Evolutionary conservation across 2,329 filamentous ascomycete genomes (phyloP).

Genomic region (Hypoxylon sp.): DNA sequence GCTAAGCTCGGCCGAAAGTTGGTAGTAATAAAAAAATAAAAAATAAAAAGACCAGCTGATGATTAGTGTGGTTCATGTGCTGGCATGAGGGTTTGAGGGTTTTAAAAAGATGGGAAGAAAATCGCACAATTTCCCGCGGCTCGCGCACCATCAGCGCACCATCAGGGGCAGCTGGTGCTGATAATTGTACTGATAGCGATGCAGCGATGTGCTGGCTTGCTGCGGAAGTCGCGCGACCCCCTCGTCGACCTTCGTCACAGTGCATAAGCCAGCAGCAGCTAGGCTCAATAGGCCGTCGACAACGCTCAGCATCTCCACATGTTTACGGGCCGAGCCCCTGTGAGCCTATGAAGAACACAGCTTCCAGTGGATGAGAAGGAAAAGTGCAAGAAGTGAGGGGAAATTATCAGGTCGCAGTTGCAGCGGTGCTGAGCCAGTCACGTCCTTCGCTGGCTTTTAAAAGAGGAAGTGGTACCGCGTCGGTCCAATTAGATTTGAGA

Average conservation of each 20-base stretch:
- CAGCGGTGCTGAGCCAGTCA: slow-evolving; percentile 20
- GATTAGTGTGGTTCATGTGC: slow-evolving; percentile 8
- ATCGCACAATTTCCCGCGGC: slow-evolving; percentile 29
- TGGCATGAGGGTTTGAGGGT: slow-evolving; percentile 33
- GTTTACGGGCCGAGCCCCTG: slow-evolving; percentile 48
- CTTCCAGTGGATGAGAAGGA: slow-evolving; percentile 41
- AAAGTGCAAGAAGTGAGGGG: slow-evolving; percentile 16
- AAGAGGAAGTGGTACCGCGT: neutral
- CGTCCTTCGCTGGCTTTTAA: neutral
- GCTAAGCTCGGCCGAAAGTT: slow-evolving; percentile 23
- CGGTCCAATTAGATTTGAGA: slow-evolving; percentile 26
- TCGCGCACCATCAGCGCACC: slow-evolving; percentile 21
- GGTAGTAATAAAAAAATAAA: no score
- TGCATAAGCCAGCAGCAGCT: slow-evolving; percentile 46
- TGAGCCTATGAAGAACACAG: slow-evolving; percentile 59
- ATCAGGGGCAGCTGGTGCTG: neutral
- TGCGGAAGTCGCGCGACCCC: slow-evolving; percentile 5
- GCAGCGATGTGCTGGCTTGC: slow-evolving; percentile 52
- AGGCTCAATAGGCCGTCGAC: slow-evolving; percentile 55
- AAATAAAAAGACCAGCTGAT: slow-evolving; percentile 26
- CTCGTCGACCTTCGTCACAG: slow-evolving; percentile 45
- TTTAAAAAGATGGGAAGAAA: slow-evolving; percentile 23
- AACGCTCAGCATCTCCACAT: slow-evolving; percentile 48
- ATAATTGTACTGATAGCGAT: slow-evolving; percentile 34
- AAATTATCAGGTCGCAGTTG: slow-evolving; percentile 25